Conservation (phyloP, 83 land plant species). For the Picea abies region DNA sequence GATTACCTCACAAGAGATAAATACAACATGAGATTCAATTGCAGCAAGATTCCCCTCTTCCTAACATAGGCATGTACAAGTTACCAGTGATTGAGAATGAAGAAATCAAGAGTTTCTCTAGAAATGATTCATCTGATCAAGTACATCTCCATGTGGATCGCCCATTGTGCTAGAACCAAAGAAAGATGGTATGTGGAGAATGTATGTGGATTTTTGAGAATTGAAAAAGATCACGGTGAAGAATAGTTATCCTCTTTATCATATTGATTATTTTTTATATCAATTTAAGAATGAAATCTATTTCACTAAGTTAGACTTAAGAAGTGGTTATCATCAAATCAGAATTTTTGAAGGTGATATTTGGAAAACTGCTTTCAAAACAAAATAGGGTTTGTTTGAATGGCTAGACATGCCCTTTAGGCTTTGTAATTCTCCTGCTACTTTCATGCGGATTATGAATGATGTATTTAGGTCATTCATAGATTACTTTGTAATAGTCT, state of each 20-base stretch:
- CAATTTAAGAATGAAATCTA: neutral
- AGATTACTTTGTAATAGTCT: neutral
- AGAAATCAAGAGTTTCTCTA: neutral
- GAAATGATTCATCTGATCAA: too few relatives aligned
- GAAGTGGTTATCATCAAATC: neutral
- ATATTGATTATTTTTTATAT: too few relatives aligned
- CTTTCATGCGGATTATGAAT: neutral
- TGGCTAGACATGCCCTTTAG: too few relatives aligned
- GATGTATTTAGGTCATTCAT: neutral
- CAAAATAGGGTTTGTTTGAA: neutral
- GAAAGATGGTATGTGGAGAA: neutral
- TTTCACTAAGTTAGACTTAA: too few relatives aligned
- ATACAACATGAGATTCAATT: neutral
- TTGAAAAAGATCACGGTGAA: too few relatives aligned
- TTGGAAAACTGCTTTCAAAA: too few relatives aligned
- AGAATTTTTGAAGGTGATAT: neutral
- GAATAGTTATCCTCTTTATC: too few relatives aligned
- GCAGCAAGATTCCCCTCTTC: neutral
- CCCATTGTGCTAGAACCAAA: neutral
- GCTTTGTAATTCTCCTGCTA: neutral
- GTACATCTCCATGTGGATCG: neutral
- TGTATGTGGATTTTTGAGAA: neutral
- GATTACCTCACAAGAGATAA: neutral
- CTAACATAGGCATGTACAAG: neutral
- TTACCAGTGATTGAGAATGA: neutral